Base-by-base conservation (phyloP, 495 filamentous ascomycete genomes). In the Hypoxylon intermedium region DNA sequence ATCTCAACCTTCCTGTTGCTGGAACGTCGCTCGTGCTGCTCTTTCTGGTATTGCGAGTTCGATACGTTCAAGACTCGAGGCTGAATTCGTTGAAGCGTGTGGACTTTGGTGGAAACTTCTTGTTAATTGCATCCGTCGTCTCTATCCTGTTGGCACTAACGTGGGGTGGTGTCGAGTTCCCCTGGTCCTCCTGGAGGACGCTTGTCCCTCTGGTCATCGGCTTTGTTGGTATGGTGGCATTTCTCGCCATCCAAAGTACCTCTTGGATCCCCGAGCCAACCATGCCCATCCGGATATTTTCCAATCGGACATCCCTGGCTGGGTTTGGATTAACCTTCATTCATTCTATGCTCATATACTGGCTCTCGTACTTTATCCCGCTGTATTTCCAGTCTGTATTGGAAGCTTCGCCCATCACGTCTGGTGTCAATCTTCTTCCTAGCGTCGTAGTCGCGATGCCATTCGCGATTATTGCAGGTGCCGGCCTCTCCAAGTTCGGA, bases 331-430 rank as follows among this genome's bases (percentile, higher is more conserved):
- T 80, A 12, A 33, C 30, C 3, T 33, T 33, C 30, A 7, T 33
- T 2, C 30, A 33, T 12, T 7, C 9, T 2, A 31, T 73, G 13
- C 42, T 77, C 3, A 54, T 78, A 23, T 75, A 33, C 30, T 75
- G 67, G 2, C 28, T 84, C 9, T 72, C 84, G 16, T 87, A 84
- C 67, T 87, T 82, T 54, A 70, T 87, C 2, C 83, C 85, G 13
- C 80, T 87, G 51, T 88, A 85, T 64, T 87, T 86, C 63, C 85
- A 88, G 61, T 67, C 66, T 21, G 72, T 86, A 37, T 67, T 76
- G 46, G 68, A 69, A 46, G 71, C 68, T 13, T 75, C 65, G 18
- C 78, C 84, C 11, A 74, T 76, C 40, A 54, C 65, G 13, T 80
- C 78, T 5, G 84, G 82, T 43, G 74, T 86, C 18, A 67, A 71